These are phyloP conservation scores for Globisporangium megalacanthum DNA, from an alignment of 352 stramenopile genomes.

Conservation along the genomic window DNA sequence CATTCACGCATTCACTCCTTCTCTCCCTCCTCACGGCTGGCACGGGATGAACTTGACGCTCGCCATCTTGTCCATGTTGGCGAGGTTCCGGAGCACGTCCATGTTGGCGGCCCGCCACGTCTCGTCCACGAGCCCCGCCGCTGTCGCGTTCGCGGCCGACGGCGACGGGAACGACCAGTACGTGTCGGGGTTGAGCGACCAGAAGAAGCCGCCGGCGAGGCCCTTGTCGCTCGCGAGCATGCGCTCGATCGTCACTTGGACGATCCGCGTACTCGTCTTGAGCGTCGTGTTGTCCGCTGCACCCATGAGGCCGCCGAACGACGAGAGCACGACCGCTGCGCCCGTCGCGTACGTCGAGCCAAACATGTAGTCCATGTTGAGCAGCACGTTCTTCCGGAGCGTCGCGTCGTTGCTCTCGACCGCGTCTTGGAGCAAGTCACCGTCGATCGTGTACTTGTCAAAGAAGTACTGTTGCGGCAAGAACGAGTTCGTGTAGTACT, in stretches of 20 bases:
- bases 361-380: conserved; percentile 84
- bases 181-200: conserved; percentile 73
- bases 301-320: conserved; percentile 74
- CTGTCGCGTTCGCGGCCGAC: conserved; percentile 46
- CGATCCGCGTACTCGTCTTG: conserved; percentile 69
- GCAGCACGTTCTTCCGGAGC: conserved; percentile 56
- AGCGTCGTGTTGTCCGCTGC: conserved; percentile 43
- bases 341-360: conserved; percentile 48
- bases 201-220: conserved; percentile 78
- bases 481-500: conserved; percentile 71
- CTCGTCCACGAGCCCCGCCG: conserved; percentile 57
- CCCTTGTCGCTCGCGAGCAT: conserved; percentile 51
- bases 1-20: too few relatives aligned
- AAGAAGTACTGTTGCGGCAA: conserved; percentile 68
- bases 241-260: conserved; percentile 50
- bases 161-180: conserved; percentile 71
- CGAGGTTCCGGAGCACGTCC: conserved; percentile 53
- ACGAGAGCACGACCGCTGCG: conserved; percentile 67
- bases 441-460: conserved; percentile 26
- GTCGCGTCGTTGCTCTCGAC: conserved; percentile 47
- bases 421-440: conserved; percentile 60
- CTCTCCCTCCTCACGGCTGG: conserved; percentile 19
- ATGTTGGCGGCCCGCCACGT: conserved; percentile 71
- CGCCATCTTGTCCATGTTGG: conserved; percentile 64
- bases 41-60: conserved; percentile 67